Conservation (phyloP, 768 basidiomycete species). For the Auriculariales sp. region DNA sequence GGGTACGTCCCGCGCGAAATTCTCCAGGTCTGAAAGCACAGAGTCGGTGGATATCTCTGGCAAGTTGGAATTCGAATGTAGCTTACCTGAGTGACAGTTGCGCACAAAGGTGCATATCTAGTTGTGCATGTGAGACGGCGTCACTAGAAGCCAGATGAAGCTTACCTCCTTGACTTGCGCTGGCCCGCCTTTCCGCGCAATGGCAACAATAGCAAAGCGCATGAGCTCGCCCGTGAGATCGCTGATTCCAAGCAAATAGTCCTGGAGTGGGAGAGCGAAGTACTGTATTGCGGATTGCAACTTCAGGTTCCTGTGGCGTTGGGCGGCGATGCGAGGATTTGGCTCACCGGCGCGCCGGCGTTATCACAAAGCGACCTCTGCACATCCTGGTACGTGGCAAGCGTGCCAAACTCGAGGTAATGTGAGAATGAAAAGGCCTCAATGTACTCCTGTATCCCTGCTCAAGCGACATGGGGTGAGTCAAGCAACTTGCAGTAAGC, state of each 20-base stretch:
- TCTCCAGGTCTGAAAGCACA: conserved; percentile 52
- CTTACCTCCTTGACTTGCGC: conserved; percentile 20
- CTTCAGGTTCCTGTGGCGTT: background rate
- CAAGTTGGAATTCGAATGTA: background rate
- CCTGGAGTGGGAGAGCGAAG: conserved; percentile 60
- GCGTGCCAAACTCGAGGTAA: conserved; percentile 54
- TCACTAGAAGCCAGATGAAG: background rate
- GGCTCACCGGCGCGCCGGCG: conserved; percentile 48
- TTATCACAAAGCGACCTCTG: conserved; percentile 48
- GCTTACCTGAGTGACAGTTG: conserved; percentile 53
- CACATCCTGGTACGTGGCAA: conserved; percentile 57
- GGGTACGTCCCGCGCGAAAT: conserved; percentile 49
- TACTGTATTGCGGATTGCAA: conserved; percentile 33
- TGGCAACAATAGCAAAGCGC: conserved; percentile 82
- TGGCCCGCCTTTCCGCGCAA: conserved; percentile 37
- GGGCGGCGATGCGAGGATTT: background rate
- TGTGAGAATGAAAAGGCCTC: conserved; percentile 84
- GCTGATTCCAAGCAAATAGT: conserved; percentile 84
- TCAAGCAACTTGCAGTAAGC: background rate
- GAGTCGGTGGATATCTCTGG: background rate
- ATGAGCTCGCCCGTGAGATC: conserved; percentile 96
- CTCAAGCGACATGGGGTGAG: background rate
- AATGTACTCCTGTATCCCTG: conserved; percentile 85
- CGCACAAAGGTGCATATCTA: conserved; percentile 60
- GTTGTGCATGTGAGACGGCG: conserved; percentile 1